phyloP scores from a whole-genome alignment of 345 rosid genomes.

The Adansonia digitata region DNA sequence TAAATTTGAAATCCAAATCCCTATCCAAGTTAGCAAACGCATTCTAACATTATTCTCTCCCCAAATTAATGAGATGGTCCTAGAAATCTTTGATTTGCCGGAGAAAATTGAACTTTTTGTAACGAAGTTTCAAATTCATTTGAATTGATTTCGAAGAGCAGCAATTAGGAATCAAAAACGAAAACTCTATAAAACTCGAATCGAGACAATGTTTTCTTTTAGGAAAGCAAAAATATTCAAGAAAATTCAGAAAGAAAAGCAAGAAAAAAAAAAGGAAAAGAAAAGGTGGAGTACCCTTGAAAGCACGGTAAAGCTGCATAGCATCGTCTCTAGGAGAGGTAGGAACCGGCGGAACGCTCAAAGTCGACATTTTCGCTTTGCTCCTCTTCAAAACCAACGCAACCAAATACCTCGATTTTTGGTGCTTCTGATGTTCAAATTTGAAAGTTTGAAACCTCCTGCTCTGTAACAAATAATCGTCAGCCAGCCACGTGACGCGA shows the following conservation, averaged over 20 bases:
- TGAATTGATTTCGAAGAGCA: no score
- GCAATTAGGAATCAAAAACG: not conserved
- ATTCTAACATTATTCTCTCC: not conserved
- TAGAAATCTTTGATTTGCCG: not conserved
- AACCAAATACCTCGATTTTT: not conserved
- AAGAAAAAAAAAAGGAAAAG: not conserved
- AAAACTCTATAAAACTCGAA: not conserved
- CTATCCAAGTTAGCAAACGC: not conserved
- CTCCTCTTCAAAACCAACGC: not conserved
- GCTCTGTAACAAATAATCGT: not conserved
- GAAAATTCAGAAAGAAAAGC: not conserved
- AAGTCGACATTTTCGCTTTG: slow-evolving; percentile 40
- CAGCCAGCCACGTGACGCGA: not conserved
- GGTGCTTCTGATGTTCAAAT: not conserved
- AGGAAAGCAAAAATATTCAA: not conserved
- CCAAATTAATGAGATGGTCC: not conserved
- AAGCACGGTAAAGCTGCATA: slow-evolving; percentile 49
- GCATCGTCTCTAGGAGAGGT: slow-evolving; percentile 58
- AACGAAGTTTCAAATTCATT: no score
- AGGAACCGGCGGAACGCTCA: slow-evolving; percentile 40
- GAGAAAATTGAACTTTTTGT: no score
- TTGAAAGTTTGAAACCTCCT: not conserved
- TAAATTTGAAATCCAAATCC: not conserved
- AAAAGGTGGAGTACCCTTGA: slow-evolving; percentile 29
- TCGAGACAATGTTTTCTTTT: not conserved